Percentiles rank a stretch among this genome's conserved stretches.
Conservation (phyloP, 257 asterid species). For the Penstemon eatonii region DNA sequence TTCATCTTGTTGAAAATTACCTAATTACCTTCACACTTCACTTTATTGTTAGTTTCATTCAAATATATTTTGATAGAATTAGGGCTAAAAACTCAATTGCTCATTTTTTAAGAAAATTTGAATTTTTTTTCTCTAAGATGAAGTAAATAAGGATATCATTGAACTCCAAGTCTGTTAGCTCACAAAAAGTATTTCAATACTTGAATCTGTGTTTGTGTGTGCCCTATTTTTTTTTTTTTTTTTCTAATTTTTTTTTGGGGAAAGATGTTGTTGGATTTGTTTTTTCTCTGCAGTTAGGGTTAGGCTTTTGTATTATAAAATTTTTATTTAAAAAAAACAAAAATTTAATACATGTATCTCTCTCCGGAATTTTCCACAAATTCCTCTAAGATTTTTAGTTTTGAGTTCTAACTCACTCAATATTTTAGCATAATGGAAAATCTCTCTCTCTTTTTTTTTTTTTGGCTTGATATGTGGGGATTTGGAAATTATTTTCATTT, state of each 20-base stretch:
- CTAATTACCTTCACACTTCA: constrained; percentile 4
- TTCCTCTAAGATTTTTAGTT: background rate
- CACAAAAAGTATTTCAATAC: background rate
- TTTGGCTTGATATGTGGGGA: background rate
- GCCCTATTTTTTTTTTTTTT: background rate
- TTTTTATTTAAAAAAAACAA: no score
- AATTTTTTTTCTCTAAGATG: background rate
- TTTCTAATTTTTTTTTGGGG: background rate
- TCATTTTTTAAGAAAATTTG: background rate
- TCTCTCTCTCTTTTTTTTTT: background rate
- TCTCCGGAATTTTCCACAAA: background rate
- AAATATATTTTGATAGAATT: background rate
- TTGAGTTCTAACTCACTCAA: no score
- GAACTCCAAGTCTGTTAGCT: no score
- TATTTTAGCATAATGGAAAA: no score
- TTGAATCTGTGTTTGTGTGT: constrained; percentile 11
- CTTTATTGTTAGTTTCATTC: background rate
- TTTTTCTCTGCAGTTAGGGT: constrained; percentile 26
- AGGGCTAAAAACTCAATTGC: background rate
- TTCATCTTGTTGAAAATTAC: constrained; percentile 1
- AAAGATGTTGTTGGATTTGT: background rate
- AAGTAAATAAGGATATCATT: background rate
- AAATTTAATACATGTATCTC: background rate
- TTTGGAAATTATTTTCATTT: background rate
- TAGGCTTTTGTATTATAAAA: background rate